phyloP scores from a whole-genome alignment of 345 rosid genomes.

The Corchorus olitorius region DNA sequence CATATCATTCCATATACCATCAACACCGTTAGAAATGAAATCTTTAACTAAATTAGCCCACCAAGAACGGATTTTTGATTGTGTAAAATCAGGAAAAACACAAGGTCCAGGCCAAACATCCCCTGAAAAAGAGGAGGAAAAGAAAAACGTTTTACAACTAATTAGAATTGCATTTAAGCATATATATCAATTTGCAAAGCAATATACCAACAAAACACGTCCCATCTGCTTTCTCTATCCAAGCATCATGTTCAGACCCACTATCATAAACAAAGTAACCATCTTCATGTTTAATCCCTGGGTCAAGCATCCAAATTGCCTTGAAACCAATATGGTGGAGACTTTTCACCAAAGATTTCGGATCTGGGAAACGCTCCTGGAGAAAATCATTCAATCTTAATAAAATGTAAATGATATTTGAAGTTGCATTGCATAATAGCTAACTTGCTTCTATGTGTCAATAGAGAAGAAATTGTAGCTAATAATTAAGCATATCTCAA shows the following conservation, averaged over 20 bases:
- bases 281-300: conserved; percentile 82
- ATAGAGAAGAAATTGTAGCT: not conserved
- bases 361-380: conserved; percentile 73
- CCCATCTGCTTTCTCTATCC: conserved; percentile 74
- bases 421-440: conserved; percentile 1
- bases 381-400: conserved; percentile 13
- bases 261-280: conserved; percentile 70
- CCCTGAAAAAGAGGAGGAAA: conserved; percentile 45
- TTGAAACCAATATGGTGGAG: conserved; percentile 73
- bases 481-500: not conserved
- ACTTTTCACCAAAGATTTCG: conserved; percentile 57
- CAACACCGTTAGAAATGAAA: conserved; percentile 78
- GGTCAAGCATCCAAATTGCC: conserved; percentile 98
- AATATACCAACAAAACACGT: conserved; percentile 61
- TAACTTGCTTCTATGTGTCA: not conserved
- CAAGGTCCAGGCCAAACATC: conserved; percentile 98
- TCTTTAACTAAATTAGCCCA: conserved; percentile 85
- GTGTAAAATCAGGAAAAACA: conserved; percentile 86
- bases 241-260: conserved; percentile 61
- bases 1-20: conserved; percentile 99
- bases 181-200: conserved; percentile 15
- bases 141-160: not conserved
- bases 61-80: conserved; percentile 76
- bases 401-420: not conserved
- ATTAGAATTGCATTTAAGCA: not conserved